Evolutionary conservation across 1,284 basidiomycete species (phyloP).

Genomic region (Puccinia sorghi): DNA sequence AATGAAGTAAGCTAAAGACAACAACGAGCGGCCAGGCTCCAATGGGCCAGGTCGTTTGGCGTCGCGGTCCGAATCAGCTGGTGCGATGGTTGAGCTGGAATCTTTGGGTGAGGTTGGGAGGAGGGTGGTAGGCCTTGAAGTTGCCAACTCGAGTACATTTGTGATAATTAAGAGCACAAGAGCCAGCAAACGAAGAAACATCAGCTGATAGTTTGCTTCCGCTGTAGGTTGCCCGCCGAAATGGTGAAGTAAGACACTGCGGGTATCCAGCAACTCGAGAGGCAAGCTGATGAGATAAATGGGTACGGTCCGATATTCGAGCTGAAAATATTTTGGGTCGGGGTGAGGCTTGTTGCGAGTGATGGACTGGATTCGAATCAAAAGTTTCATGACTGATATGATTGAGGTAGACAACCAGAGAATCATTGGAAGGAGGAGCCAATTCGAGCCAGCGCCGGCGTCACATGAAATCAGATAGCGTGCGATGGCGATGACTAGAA

Average conservation of each 20-base stretch:
- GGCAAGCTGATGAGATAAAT: conserved; percentile 27
- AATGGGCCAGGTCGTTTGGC: conserved; percentile 12
- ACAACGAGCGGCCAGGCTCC: conserved; percentile 30
- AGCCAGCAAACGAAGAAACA: background rate
- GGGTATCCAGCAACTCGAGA: conserved; percentile 22
- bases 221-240: background rate
- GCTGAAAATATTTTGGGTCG: background rate
- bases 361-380: background rate
- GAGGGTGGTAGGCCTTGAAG: conserved; percentile 17
- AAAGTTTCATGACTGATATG: conserved; percentile 14
- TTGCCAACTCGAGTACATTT: conserved; percentile 13
- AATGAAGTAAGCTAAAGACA: conserved; percentile 35
- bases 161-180: background rate
- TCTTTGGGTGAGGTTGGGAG: background rate
- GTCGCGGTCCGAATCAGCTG: background rate
- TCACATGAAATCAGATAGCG: background rate
- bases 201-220: background rate
- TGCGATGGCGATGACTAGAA: background rate
- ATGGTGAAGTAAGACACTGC: conserved; percentile 5
- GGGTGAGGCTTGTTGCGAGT: conserved; percentile 8
- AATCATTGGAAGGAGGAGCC: conserved; percentile 20
- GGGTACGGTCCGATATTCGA: conserved; percentile 3
- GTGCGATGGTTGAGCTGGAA: background rate
- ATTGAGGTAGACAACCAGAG: conserved; percentile 10
- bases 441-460: conserved; percentile 7